These are phyloP conservation scores for Erigeron canadensis DNA, from an alignment of 129 eudicot species.

Conservation along the genomic window DNA sequence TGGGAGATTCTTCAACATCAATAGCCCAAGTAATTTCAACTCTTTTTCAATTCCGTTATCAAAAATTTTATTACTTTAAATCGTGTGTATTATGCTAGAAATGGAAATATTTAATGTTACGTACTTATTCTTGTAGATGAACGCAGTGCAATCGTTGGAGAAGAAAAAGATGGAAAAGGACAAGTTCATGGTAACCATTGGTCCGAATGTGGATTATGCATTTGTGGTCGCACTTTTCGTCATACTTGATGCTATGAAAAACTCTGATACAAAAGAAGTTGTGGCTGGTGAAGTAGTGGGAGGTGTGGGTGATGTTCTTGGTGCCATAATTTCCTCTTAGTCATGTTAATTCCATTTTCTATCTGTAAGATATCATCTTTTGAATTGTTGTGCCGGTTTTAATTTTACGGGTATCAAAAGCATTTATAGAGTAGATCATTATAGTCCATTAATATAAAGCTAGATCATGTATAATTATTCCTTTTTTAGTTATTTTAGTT, in stretches of 20 bases:
- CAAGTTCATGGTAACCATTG: constrained; percentile 44
- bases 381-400: no score
- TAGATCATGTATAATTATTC: no score
- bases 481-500: no score
- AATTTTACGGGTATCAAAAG: no score
- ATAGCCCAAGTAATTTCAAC: neutral
- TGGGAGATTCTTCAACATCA: constrained; percentile 17
- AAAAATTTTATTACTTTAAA: no score
- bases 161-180: constrained; percentile 36
- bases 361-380: no score
- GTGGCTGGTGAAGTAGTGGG: neutral
- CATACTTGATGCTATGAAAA: constrained; percentile 34
- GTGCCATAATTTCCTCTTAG: neutral
- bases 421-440: no score
- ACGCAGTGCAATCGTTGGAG: constrained; percentile 24
- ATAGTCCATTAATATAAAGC: no score
- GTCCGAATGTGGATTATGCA: constrained; percentile 46
- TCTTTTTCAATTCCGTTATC: neutral
- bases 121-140: constrained; percentile 34
- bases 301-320: neutral
- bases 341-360: no score
- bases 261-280: neutral
- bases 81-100: neutral
- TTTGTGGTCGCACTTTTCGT: constrained; percentile 48
- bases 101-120: neutral